Evolutionary conservation across 306 rosid genomes (phyloP).

Genomic region (Medicago arabica): DNA sequence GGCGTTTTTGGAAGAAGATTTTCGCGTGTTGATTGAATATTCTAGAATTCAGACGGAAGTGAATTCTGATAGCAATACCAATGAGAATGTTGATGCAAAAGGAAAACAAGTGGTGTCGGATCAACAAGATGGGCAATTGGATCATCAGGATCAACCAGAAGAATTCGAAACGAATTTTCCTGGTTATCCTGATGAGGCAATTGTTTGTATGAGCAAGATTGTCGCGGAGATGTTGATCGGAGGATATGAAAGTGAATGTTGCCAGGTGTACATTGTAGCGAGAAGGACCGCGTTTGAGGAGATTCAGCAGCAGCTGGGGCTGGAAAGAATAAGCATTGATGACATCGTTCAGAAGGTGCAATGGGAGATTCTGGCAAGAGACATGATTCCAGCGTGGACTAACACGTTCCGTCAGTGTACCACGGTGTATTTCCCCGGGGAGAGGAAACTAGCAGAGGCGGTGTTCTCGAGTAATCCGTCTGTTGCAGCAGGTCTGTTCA

Average conservation of each 20-base stretch:
- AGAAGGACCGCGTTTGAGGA: constrained; percentile 58
- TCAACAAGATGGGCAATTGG: constrained; percentile 36
- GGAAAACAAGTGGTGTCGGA: constrained; percentile 42
- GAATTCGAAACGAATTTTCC: constrained; percentile 43
- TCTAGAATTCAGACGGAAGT: constrained; percentile 34
- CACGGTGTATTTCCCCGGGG: constrained; percentile 50
- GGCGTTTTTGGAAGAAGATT: constrained; percentile 72
- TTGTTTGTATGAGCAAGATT: constrained; percentile 47
- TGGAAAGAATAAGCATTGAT: constrained; percentile 67
- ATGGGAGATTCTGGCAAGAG: constrained; percentile 59
- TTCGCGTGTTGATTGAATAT: constrained; percentile 65
- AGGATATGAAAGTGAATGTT: constrained; percentile 59
- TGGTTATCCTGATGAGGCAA: constrained; percentile 50
- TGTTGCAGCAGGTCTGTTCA: constrained; percentile 41
- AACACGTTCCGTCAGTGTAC: constrained; percentile 49
- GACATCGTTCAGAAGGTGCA: constrained; percentile 58
- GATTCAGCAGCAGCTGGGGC: constrained; percentile 45
- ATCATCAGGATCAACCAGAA: neutral
- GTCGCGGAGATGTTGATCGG: constrained; percentile 49
- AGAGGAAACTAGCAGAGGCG: constrained; percentile 45
- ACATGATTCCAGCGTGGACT: constrained; percentile 66
- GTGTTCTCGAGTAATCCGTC: constrained; percentile 38
- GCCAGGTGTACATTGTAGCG: constrained; percentile 50
- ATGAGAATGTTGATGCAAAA: constrained; percentile 18
- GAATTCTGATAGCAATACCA: neutral